Conservation (phyloP, 768 basidiomycete genomes). For the Suillus subluteus region DNA sequence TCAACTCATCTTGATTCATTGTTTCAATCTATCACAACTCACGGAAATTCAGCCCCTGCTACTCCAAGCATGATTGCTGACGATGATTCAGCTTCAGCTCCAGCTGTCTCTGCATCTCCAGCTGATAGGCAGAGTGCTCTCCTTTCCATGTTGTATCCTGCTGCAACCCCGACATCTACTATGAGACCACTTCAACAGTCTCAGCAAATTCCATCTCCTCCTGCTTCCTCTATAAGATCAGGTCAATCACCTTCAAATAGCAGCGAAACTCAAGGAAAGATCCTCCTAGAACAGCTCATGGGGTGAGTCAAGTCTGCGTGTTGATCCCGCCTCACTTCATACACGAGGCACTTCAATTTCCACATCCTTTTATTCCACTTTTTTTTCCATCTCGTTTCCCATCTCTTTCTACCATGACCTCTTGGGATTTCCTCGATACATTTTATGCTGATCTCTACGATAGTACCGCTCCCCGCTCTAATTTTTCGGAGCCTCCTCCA, state of each 20-base stretch:
- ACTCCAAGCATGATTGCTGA: constrained; percentile 46
- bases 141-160: constrained; percentile 66
- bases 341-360: constrained; percentile 27
- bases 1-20: constrained; percentile 69
- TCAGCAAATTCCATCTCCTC: constrained; percentile 74
- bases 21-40: constrained; percentile 56
- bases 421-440: constrained; percentile 36
- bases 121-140: constrained; percentile 77
- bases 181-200: constrained; percentile 27
- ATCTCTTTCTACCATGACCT: constrained; percentile 31
- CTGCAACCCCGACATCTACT: constrained; percentile 41
- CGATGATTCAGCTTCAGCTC: constrained; percentile 42
- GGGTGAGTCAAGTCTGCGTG: constrained; percentile 56
- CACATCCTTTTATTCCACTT: constrained; percentile 26
- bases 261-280: constrained; percentile 72
- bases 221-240: constrained; percentile 58
- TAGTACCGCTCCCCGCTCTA: constrained; percentile 53
- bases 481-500: constrained; percentile 53
- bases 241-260: constrained; percentile 55
- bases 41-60: constrained; percentile 48
- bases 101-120: constrained; percentile 33
- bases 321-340: constrained; percentile 28
- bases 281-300: constrained; percentile 81
- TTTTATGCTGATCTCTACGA: constrained; percentile 32
- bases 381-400: constrained; percentile 18